Evolutionary conservation across 805 yeast genomes (phyloP), one percentile per base, ranked within the genome.

Genomic region (Debaryomyces tyrocola): DNA sequence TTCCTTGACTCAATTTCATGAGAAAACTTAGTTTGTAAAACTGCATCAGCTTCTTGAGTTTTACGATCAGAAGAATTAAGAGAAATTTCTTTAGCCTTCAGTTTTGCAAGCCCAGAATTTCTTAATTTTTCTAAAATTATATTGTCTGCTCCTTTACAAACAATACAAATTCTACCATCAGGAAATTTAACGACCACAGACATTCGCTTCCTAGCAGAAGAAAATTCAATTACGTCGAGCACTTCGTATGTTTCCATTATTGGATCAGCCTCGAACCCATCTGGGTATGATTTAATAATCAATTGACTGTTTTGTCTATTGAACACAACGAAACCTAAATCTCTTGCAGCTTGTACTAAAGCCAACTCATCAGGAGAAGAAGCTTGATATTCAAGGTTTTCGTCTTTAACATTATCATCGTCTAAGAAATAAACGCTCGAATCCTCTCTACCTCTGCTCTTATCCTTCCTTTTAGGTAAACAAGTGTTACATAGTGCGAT

Each of bases 301-400:
- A 94, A 62, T 1, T 69, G 63, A 47, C 78, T 79, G 39, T 80
- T 81, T 49, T 80, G 80, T 45, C 87, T 80, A 48, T 88, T 90
- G 46, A 73, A 76, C 6, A 91, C 87, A n/a, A 91, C 83, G 63
- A 75, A 94, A 0, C 99, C 99, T 75, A 94, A 75, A 60, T 94
- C 99, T 54, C 96, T 77, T 0, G 99, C 99, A 1, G 98, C 99
- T 39, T 85, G 82, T 2, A 94, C 92, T 27, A 94, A 70, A 0
- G 99, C 99, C 41, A 91, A 67, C 63, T 94, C 99, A 67, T 94
- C 99, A 0, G 99, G 99, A 0, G 97, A 91, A 0, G 98, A 83
- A 0, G 98, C 89, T 61, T 92, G 97, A 57, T 94, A 94, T 46
- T 82, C 84, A 20, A 90, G 79, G 18, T 74, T 70, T 18, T 74